Evolutionary conservation across 1,139 yeast species (phyloP).

Genomic region (Kluyveromyces marxianus): DNA sequence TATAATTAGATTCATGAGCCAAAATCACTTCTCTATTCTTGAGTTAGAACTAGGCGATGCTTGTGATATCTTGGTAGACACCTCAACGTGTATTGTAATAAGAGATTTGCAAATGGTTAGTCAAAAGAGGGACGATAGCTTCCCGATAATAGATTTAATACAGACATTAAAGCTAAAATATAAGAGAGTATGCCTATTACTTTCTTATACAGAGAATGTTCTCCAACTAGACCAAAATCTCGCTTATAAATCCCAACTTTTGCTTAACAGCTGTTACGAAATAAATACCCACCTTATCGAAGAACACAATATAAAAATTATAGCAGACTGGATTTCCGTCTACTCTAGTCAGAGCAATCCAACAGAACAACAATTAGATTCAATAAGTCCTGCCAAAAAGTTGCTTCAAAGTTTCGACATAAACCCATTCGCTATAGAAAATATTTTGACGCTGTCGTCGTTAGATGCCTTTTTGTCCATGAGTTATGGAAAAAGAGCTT

Average conservation of each 20-base stretch:
- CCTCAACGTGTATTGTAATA: constrained; percentile 14
- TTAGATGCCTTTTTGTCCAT: neutral
- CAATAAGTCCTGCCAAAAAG: neutral
- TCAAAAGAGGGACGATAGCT: constrained; percentile 11
- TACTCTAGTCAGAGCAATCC: constrained; percentile 1
- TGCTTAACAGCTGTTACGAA: constrained; percentile 7
- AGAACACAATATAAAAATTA: constrained; percentile 1
- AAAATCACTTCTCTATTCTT: constrained; percentile 6
- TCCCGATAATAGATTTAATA: constrained; percentile 9
- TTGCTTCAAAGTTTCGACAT: constrained; percentile 5
- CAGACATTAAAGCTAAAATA: constrained; percentile 11
- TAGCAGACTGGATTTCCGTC: constrained; percentile 7
- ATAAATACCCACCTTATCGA: constrained; percentile 11
- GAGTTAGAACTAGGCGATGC: constrained; percentile 8
- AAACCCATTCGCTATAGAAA: constrained; percentile 6
- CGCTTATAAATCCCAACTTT: constrained; percentile 20
- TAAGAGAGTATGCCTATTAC: constrained; percentile 11
- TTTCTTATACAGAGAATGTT: constrained; percentile 12
- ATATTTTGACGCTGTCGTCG: neutral
- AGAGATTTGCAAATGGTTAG: constrained; percentile 15
- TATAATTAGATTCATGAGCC: constrained; percentile 8
- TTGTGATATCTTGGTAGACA: constrained; percentile 18
- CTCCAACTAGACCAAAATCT: constrained; percentile 15
- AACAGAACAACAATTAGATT: neutral
- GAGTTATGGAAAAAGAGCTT: neutral